Base-by-base conservation (phyloP, 176 grass and related monocot species). In the Oryza glumipatula region DNA sequence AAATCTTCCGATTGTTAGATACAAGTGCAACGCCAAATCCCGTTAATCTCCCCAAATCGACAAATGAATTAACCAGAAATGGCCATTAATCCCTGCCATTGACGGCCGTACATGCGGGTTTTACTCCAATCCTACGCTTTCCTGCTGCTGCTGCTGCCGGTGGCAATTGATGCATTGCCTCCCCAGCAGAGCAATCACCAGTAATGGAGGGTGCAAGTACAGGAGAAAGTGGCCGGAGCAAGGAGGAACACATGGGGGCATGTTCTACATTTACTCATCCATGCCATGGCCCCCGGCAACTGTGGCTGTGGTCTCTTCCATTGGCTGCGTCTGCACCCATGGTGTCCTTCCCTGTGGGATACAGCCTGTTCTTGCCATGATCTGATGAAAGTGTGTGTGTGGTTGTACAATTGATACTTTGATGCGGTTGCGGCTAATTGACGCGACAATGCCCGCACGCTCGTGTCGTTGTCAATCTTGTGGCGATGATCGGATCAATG, bases 201-300 rank as follows among this genome's bases (percentile, higher is more conserved):
- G 14, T 81, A 52, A 43, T 73, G 69, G 38, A 39, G 30, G 80
- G 69, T 73, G 80, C 38, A 46, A 47, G 70, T 73, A 73, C 68
- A 73, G 12, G 15, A 24, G 16, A n/a, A 8, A 8, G 33, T 17
- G 79, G n/a, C 58, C 19, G 7, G 67, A 43, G 52, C 79, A 39
- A 70, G 26, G 38, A 82, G 35, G 7, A 58, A 19, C 51, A 81
- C 78, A 51, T 22, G 66, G 39, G 39, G 15, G 66, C 66, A 39
- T 39, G 9, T 12, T 16, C 66, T 12, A 45, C 51, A 72, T 61
- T 72, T 63, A 49, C 44, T 44, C 44, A 13, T 74, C 68, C 35
- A 39, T 38, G 3, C 15, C 19, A 1, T 61, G 19, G 36, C 8
- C n/a, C n/a, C 16, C 26, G 44, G 65, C 26, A 21, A 8, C 15